Conservation (phyloP, 768 basidiomycete species). For the Lactarius pseudohatsudake region DNA sequence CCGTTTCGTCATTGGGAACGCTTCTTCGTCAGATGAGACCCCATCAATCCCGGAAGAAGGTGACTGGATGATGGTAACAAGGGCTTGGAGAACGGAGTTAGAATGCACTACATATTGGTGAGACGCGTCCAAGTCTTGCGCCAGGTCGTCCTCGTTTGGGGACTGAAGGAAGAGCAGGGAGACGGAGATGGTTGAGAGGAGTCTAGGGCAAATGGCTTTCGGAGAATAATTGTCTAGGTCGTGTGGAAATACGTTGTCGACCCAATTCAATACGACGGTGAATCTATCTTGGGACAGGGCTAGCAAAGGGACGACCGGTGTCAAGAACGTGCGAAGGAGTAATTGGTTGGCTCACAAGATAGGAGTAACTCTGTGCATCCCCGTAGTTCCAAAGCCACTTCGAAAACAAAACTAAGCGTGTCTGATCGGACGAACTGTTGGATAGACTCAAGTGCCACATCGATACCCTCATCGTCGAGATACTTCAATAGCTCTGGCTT, state of each 20-base stretch:
- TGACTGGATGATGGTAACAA: slow-evolving; percentile 3
- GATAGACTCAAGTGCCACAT: slow-evolving; percentile 11
- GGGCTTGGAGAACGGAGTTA: slow-evolving; percentile 1
- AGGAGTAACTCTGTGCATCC: slow-evolving; percentile 23
- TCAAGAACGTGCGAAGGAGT: neutral
- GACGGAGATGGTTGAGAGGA: slow-evolving; percentile 19
- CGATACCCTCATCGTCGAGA: slow-evolving; percentile 5
- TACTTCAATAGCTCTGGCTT: slow-evolving; percentile 18
- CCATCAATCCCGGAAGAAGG: slow-evolving; percentile 3
- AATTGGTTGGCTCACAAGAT: slow-evolving; percentile 17
- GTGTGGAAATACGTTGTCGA: slow-evolving; percentile 13
- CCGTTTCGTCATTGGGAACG: neutral
- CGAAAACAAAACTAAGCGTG: slow-evolving; percentile 14
- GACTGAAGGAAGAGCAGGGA: slow-evolving; percentile 15
- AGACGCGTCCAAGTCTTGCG: slow-evolving; percentile 10
- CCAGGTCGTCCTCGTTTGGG: slow-evolving; percentile 1
- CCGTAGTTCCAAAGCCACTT: slow-evolving; percentile 14
- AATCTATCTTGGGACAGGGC: slow-evolving; percentile 19
- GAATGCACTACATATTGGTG: slow-evolving; percentile 18
- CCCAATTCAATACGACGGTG: slow-evolving; percentile 16
- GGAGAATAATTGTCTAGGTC: slow-evolving; percentile 14
- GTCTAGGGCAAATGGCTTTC: neutral
- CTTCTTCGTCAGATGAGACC: slow-evolving; percentile 1
- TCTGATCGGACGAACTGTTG: slow-evolving; percentile 15
- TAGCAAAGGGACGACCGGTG: neutral